Percentiles rank a stretch among this genome's conserved stretches.
Conservation (phyloP, 2,329 filamentous ascomycete genomes). For the Fusarium veterinarium region DNA sequence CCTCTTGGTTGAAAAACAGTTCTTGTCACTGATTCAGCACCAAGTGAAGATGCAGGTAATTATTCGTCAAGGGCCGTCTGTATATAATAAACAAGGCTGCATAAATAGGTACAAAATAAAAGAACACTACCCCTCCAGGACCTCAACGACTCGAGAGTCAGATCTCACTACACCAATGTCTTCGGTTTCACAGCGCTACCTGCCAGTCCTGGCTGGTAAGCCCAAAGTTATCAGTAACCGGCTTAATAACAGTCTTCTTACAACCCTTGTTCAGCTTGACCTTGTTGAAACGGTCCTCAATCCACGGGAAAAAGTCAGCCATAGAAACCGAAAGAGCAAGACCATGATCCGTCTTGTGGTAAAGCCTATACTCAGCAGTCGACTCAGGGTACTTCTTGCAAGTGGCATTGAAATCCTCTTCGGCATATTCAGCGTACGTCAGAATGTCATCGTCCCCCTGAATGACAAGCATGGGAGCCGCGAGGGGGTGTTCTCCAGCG, state of each 20-base stretch:
- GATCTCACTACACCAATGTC: not conserved
- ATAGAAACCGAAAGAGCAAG: not conserved
- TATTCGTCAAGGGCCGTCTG: too few species aligned
- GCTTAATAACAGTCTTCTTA: not conserved
- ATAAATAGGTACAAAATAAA: not conserved
- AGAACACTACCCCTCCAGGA: not conserved
- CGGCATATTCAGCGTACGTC: not conserved
- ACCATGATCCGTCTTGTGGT: not conserved
- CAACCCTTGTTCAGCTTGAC: slow-evolving; percentile 1
- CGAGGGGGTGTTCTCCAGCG: not conserved
- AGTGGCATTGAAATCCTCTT: slow-evolving; percentile 8
- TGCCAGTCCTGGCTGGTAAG: not conserved
- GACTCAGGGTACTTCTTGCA: slow-evolving; percentile 13
- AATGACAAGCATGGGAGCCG: slow-evolving; percentile 19
- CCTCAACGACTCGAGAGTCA: not conserved
- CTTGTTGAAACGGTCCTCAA: slow-evolving; percentile 1
- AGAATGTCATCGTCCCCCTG: slow-evolving; percentile 15
- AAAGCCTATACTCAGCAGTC: not conserved
- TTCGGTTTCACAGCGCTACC: not conserved
- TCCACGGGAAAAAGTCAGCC: not conserved
- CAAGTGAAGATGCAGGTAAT: too few species aligned
- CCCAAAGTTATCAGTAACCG: not conserved
- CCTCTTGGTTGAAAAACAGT: too few species aligned
- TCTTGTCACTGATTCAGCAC: too few species aligned
- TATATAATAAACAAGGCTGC: too few species aligned